Evolutionary conservation across 495 filamentous ascomycete species (phyloP).

Genomic region (Penicillium lividum): DNA sequence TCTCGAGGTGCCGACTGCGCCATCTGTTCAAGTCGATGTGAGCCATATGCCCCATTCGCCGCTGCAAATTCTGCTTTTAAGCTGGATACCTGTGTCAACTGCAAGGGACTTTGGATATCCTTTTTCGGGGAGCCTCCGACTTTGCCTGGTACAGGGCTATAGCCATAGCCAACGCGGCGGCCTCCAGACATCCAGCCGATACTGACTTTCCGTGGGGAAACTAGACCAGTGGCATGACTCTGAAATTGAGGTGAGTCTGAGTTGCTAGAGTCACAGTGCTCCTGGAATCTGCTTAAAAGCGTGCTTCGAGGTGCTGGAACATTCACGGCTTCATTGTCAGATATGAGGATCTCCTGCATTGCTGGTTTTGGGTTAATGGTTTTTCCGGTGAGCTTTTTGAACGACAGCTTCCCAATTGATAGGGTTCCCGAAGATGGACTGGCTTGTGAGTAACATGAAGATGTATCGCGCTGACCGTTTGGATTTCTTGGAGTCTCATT

Average conservation of each 20-base stretch:
- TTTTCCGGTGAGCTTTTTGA: background rate
- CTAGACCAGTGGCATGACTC: slow-evolving; percentile 8
- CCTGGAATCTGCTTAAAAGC: slow-evolving; percentile 31
- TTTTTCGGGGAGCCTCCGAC: slow-evolving; percentile 16
- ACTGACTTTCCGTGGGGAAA: slow-evolving; percentile 38
- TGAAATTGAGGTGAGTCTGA: slow-evolving; percentile 6
- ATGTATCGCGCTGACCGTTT: slow-evolving; percentile 18
- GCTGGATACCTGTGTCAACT: background rate
- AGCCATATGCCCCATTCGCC: background rate
- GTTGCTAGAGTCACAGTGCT: slow-evolving; percentile 27
- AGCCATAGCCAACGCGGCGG: slow-evolving; percentile 46
- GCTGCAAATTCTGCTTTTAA: background rate
- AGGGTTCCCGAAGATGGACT: slow-evolving; percentile 8
- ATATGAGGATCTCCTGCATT: background rate
- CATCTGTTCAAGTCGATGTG: background rate
- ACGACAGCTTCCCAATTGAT: background rate
- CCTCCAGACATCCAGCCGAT: slow-evolving; percentile 50
- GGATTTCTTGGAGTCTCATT: slow-evolving; percentile 10
- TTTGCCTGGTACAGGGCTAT: slow-evolving; percentile 32
- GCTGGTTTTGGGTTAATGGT: background rate
- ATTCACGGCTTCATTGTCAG: background rate
- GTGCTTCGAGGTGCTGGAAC: background rate
- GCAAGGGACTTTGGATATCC: background rate
- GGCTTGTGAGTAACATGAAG: slow-evolving; percentile 34
- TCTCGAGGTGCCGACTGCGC: background rate